Percentiles rank a stretch among this genome's conserved stretches.
Conservation (phyloP, 768 basidiomycete genomes). For the Gymnopilus dilepis region DNA sequence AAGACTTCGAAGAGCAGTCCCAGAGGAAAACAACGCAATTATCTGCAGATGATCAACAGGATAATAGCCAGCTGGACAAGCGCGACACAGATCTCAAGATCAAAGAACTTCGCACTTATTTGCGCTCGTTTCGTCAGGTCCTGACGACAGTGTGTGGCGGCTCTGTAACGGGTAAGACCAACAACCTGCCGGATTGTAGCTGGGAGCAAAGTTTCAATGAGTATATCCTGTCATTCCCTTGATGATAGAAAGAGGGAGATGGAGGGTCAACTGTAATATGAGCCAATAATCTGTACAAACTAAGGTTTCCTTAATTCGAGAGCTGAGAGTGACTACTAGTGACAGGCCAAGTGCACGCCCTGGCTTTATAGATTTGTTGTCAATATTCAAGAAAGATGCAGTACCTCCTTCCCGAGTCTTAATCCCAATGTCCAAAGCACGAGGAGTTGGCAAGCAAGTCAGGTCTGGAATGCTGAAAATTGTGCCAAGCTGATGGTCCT, state of each 20-base stretch:
- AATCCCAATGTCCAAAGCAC: too few relatives aligned
- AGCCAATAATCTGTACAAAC: not conserved
- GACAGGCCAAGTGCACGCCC: too few relatives aligned
- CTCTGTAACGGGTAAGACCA: slow-evolving; percentile 28
- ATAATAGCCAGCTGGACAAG: slow-evolving; percentile 6
- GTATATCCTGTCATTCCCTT: slow-evolving; percentile 70
- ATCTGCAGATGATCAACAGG: not conserved
- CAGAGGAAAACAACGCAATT: too few relatives aligned
- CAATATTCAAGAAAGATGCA: too few relatives aligned
- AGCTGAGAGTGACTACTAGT: too few relatives aligned
- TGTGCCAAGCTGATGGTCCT: too few relatives aligned
- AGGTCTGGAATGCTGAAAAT: too few relatives aligned
- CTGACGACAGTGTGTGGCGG: slow-evolving; percentile 49
- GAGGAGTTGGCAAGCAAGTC: too few relatives aligned
- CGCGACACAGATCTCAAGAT: slow-evolving; percentile 11
- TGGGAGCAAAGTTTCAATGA: slow-evolving; percentile 67
- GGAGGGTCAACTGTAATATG: too few relatives aligned
- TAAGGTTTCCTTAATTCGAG: not conserved
- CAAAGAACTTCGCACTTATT: slow-evolving; percentile 11
- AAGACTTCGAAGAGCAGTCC: not conserved
- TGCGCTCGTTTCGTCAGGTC: slow-evolving; percentile 16
- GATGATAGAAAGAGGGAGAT: too few relatives aligned
- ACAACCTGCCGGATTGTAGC: slow-evolving; percentile 52
- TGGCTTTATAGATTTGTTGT: too few relatives aligned
- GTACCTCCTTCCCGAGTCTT: too few relatives aligned